Conservation (phyloP, 1,139 yeast species). For the Saccharomyces hybrid region DNA sequence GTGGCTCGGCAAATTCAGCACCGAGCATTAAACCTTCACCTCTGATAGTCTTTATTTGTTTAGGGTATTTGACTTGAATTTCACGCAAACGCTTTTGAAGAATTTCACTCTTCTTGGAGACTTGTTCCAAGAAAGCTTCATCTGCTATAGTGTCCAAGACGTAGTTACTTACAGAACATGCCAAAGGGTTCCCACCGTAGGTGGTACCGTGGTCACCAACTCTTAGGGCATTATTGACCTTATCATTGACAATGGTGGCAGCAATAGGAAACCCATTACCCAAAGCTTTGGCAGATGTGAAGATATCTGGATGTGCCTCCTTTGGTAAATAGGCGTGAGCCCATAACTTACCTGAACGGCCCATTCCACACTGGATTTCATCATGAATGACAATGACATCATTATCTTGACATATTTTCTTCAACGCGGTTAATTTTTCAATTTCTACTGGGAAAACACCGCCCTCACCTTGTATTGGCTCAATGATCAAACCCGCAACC, state of each 20-base stretch:
- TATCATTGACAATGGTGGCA: constrained; percentile 80
- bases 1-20: constrained; percentile 61
- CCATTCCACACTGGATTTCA: constrained; percentile 95
- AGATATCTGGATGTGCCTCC: constrained; percentile 85
- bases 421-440: constrained; percentile 59
- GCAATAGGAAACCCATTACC: constrained; percentile 99
- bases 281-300: constrained; percentile 90
- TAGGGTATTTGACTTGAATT: constrained; percentile 50
- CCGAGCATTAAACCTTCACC: constrained; percentile 89
- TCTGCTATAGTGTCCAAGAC: constrained; percentile 64
- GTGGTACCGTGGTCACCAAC: constrained; percentile 98
- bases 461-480: constrained; percentile 98
- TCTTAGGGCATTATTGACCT: constrained; percentile 59
- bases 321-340: constrained; percentile 70
- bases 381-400: constrained; percentile 79
- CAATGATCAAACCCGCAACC: constrained; percentile 88
- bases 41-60: constrained; percentile 56
- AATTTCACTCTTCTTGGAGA: constrained; percentile 48
- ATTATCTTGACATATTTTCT: constrained; percentile 58
- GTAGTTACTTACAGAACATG: constrained; percentile 68
- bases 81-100: constrained; percentile 44
- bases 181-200: constrained; percentile 95
- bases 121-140: constrained; percentile 51
- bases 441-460: constrained; percentile 66
- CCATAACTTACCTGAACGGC: constrained; percentile 90